These are phyloP conservation scores for Xanthoparmelia taractica DNA, from an alignment of 495 filamentous ascomycete species.

Conservation along the genomic window DNA sequence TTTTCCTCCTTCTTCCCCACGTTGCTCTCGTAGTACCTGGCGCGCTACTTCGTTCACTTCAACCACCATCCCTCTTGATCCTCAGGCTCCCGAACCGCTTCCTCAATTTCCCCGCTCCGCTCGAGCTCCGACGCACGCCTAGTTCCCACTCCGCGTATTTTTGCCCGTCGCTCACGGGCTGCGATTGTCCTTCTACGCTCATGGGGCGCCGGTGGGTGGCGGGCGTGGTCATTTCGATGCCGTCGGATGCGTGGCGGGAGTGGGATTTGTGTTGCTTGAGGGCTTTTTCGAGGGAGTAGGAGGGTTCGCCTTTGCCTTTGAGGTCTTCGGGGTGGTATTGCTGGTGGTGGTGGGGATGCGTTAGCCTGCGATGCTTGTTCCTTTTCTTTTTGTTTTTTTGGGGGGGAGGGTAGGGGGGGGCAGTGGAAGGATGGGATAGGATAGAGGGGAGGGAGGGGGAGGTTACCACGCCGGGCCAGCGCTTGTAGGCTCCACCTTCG, in stretches of 20 bases:
- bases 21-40: too few species aligned
- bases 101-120: constrained; percentile 20
- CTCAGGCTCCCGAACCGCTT: constrained; percentile 24
- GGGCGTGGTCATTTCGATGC: constrained; percentile 18
- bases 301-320: constrained; percentile 75
- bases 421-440: too few species aligned
- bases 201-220: constrained; percentile 12
- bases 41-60: too few species aligned
- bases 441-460: neutral
- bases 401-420: too few species aligned
- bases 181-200: constrained; percentile 4
- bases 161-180: constrained; percentile 13
- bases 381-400: too few species aligned
- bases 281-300: constrained; percentile 57
- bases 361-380: neutral
- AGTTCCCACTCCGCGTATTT: constrained; percentile 21
- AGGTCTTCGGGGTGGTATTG: constrained; percentile 61
- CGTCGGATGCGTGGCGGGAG: constrained; percentile 22
- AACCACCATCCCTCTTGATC: neutral
- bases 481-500: constrained; percentile 53
- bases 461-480: constrained; percentile 58
- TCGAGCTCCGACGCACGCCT: constrained; percentile 14
- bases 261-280: constrained; percentile 43
- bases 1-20: neutral
- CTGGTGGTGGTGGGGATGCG: constrained; percentile 34